phyloP scores from a whole-genome alignment of 1,284 basidiomycete species.

The Ceratobasidium sp. region DNA sequence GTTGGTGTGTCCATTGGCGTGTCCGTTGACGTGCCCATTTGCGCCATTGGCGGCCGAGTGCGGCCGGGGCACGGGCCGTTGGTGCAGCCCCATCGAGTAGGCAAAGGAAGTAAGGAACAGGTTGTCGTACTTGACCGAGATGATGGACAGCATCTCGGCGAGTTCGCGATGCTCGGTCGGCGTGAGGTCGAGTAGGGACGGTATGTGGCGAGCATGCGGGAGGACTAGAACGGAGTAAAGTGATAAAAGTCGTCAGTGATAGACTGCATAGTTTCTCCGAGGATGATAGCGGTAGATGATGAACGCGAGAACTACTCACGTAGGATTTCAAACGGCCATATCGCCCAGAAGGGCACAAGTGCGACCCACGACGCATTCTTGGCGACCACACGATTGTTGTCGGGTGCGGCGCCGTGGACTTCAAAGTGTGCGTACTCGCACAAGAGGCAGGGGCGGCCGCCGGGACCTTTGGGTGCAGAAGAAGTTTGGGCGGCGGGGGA shows the following conservation, averaged over 20 bases:
- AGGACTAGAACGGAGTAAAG: constrained; percentile 66
- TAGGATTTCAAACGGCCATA: constrained; percentile 94
- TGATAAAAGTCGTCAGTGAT: constrained; percentile 17
- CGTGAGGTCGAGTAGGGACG: constrained; percentile 74
- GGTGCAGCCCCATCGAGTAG: constrained; percentile 97
- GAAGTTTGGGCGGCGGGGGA: constrained; percentile 54
- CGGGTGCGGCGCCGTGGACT: constrained; percentile 58
- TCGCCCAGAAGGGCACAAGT: constrained; percentile 95
- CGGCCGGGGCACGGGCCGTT: constrained; percentile 72
- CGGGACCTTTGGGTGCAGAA: constrained; percentile 68
- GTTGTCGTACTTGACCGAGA: constrained; percentile 88
- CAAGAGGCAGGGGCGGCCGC: constrained; percentile 78
- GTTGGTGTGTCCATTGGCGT: constrained; percentile 18
- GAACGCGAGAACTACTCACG: constrained; percentile 60
- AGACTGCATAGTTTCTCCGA: constrained; percentile 38
- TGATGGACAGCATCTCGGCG: constrained; percentile 71
- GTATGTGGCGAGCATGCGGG: constrained; percentile 82
- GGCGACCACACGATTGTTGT: constrained; percentile 75
- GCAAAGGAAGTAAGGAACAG: constrained; percentile 89
- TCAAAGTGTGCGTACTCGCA: constrained; percentile 89
- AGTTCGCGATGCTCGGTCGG: constrained; percentile 71
- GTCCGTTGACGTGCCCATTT: constrained; percentile 19
- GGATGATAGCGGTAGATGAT: background rate
- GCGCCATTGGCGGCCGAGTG: constrained; percentile 9
- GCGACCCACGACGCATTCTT: constrained; percentile 87